phyloP scores from a whole-genome alignment of 106 monocot species.

The Dendrobium huoshanense region DNA sequence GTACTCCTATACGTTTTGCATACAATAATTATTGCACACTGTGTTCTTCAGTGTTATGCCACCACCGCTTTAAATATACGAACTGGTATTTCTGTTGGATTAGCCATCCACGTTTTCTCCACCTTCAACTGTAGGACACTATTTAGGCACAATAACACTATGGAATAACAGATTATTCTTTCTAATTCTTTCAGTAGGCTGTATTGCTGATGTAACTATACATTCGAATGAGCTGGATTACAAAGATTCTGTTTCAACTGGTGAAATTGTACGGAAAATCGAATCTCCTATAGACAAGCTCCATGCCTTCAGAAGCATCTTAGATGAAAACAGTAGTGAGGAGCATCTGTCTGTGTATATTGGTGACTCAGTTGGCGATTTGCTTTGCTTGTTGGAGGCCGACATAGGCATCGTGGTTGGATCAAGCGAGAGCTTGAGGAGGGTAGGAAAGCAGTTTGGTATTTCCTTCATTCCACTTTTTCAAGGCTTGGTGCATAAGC shows the following conservation, averaged over 20 bases:
- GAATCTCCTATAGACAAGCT: constrained; percentile 78
- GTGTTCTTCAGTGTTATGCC: too few species aligned
- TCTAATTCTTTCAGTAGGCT: not conserved
- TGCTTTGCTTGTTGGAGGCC: constrained; percentile 80
- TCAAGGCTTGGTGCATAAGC: constrained; percentile 57
- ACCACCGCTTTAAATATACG: not conserved
- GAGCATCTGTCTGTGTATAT: constrained; percentile 65
- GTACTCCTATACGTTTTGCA: too few species aligned
- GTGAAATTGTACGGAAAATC: constrained; percentile 58
- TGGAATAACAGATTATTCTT: not conserved
- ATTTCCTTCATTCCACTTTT: constrained; percentile 71
- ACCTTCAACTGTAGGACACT: not conserved
- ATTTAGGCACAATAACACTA: not conserved
- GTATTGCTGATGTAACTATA: constrained; percentile 37
- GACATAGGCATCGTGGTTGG: constrained; percentile 92
- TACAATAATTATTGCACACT: too few species aligned
- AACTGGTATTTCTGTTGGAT: not conserved
- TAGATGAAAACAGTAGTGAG: constrained; percentile 5
- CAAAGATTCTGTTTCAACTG: constrained; percentile 58
- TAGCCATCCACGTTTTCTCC: not conserved
- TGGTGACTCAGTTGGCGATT: constrained; percentile 81
- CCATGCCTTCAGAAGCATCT: constrained; percentile 39
- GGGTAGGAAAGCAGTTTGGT: constrained; percentile 63
- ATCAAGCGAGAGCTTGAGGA: constrained; percentile 64
- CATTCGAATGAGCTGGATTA: constrained; percentile 82